Percentiles rank a stretch among this genome's conserved stretches.
These are phyloP conservation scores for Hymenoscyphus repandus DNA, from an alignment of 2,329 filamentous ascomycete genomes.

Conservation along the genomic window DNA sequence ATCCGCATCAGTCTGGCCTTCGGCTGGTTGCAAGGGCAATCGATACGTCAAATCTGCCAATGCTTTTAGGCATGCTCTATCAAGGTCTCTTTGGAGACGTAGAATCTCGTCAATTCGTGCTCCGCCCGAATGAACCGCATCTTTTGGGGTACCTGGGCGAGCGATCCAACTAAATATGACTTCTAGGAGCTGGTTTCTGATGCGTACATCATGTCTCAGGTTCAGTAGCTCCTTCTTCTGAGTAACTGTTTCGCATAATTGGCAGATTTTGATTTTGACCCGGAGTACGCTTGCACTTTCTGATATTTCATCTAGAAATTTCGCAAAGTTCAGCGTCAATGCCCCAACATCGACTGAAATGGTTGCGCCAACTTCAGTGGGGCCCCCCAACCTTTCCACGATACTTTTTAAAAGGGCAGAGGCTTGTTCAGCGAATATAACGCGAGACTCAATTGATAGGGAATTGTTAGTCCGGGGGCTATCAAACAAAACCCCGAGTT, in stretches of 20 bases:
- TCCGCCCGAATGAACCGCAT: constrained; percentile 32
- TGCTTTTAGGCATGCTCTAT: constrained; percentile 59
- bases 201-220: constrained; percentile 62
- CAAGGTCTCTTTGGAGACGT: constrained; percentile 59
- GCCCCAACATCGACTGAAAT: constrained; percentile 60
- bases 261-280: constrained; percentile 65
- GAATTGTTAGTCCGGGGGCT: constrained; percentile 46
- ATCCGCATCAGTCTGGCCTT: constrained; percentile 60
- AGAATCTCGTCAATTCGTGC: constrained; percentile 51
- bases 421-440: constrained; percentile 63
- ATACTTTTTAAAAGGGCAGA: constrained; percentile 58
- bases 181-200: constrained; percentile 63
- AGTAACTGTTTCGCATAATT: constrained; percentile 59
- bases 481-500: constrained; percentile 58
- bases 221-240: constrained; percentile 64
- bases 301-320: constrained; percentile 54
- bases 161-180: constrained; percentile 66
- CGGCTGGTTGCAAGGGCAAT: constrained; percentile 59
- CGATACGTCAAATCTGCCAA: constrained; percentile 63
- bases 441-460: constrained; percentile 52
- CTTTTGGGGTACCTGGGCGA: constrained; percentile 50
- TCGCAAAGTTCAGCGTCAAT: constrained; percentile 60
- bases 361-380: constrained; percentile 56
- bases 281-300: constrained; percentile 53
- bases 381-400: constrained; percentile 59